Conservation (phyloP, 257 asterid species). For the Lantana camara region DNA sequence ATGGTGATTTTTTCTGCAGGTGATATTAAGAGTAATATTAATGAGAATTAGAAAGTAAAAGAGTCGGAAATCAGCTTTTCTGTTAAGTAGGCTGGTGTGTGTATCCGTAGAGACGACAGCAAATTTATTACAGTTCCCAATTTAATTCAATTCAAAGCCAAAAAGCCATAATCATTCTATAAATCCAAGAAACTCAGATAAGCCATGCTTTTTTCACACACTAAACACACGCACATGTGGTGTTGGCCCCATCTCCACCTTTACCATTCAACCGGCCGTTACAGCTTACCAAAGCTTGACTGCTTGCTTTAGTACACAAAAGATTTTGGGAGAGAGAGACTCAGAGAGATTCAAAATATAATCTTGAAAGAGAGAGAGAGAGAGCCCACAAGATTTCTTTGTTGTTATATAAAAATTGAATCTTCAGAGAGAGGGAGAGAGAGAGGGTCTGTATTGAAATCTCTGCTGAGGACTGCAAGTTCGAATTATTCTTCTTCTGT, state of each 20-base stretch:
- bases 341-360: neutral
- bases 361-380: neutral
- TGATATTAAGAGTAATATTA: neutral
- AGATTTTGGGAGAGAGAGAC: conserved; percentile 47
- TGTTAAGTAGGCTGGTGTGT: conserved; percentile 15
- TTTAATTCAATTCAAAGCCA: conserved; percentile 29
- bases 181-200: conserved; percentile 46
- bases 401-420: neutral
- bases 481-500: conserved; percentile 54
- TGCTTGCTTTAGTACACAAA: conserved; percentile 62
- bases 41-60: conserved; percentile 14
- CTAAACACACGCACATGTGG: conserved; percentile 28
- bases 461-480: conserved; percentile 66
- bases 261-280: conserved; percentile 70
- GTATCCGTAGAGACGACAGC: conserved; percentile 24
- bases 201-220: conserved; percentile 27
- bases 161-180: conserved; percentile 42
- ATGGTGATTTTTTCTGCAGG: too few species aligned
- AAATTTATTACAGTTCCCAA: conserved; percentile 38
- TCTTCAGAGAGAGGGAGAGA: conserved; percentile 25
- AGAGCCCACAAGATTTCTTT: too few species aligned
- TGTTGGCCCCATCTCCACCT: conserved; percentile 53
- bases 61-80: conserved; percentile 18
- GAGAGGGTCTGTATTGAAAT: conserved; percentile 37
- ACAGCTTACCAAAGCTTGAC: conserved; percentile 70